Base-by-base conservation (phyloP, 1,284 basidiomycete species). In the Pseudozyma tsukubaensis region DNA sequence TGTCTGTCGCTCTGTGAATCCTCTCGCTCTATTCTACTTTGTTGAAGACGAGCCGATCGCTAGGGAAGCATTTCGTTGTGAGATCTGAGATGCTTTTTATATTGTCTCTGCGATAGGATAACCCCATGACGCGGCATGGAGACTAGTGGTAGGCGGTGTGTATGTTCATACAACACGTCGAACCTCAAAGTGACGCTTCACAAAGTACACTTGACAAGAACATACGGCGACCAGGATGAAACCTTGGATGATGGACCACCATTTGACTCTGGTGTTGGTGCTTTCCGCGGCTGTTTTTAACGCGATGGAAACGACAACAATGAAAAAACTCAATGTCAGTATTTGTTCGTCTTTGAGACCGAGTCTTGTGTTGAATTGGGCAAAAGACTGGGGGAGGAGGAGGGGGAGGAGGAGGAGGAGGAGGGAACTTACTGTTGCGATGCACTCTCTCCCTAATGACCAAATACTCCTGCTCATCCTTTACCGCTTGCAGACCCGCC, bases 391-490 rank as follows among this genome's bases (percentile, higher is more conserved):
- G 16, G 19, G 19, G 21, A 34, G 21, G 5, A 34, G 11, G 47
- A n/a, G 29, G 10, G 29, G 16, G 47, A 4, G 5, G 12, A 29
- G 2, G 21, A n/a, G 21, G n/a, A 13, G 48, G 13, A 34, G 7
- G 42, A 13, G 48, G 18, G n/a, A 6, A 83, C 86, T 60, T 60
- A 88, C 87, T 99, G 85, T 99, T 92, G 64, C 97, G 88, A 85
- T 99, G 97, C 35, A 92, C 91, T 59, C 90, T 89, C 86, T 99
- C 97, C 48, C 97, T 89, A 45, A 98, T 91, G 40, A 97, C 93
- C 65, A 99, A 93, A 86, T 99, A 99, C 85, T 97, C 94, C 84
- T 99, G 96, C 85, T 99, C 97, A 82, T 99, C 97, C 86, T 98
- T 98, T 76, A 99, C 94, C 16, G 93, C 87, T 76, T 93, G 90